A percentile compares a stretch with the other conserved stretches of the same genome.
Conservation (phyloP, 164 flowering plant species). For the Buxus sempervirens region DNA sequence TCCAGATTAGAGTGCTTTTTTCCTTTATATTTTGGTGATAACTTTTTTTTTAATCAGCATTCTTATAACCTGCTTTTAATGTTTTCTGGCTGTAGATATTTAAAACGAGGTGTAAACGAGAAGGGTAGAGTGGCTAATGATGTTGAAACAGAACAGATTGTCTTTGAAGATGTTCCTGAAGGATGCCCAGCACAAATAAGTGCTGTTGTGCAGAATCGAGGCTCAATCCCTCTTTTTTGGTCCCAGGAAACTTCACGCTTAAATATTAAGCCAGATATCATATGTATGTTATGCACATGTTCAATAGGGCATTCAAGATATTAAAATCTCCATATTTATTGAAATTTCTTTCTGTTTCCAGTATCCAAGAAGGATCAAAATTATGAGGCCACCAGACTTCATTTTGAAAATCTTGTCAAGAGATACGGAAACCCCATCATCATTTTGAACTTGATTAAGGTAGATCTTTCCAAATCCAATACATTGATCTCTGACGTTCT, state of each 20-base stretch:
- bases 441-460: constrained; percentile 91
- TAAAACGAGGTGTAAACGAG: constrained; percentile 95
- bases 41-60: background rate
- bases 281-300: constrained; percentile 39
- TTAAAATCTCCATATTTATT: constrained; percentile 1
- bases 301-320: background rate
- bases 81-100: constrained; percentile 43
- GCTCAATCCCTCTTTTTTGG: constrained; percentile 99
- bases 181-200: constrained; percentile 61
- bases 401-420: constrained; percentile 82
- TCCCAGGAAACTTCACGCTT: constrained; percentile 93
- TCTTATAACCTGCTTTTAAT: constrained; percentile 5
- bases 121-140: constrained; percentile 97
- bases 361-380: constrained; percentile 75
- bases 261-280: constrained; percentile 82
- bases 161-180: constrained; percentile 65
- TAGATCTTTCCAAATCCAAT: constrained; percentile 21
- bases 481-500: background rate
- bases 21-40: background rate
- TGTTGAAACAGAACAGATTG: constrained; percentile 98
- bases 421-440: constrained; percentile 95
- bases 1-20: no score
- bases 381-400: constrained; percentile 82
- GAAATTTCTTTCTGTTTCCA: constrained; percentile 29
- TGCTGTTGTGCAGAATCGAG: constrained; percentile 89